phyloP scores from a whole-genome alignment of 1,284 basidiomycete species.

The Ganoderma lucidum region DNA sequence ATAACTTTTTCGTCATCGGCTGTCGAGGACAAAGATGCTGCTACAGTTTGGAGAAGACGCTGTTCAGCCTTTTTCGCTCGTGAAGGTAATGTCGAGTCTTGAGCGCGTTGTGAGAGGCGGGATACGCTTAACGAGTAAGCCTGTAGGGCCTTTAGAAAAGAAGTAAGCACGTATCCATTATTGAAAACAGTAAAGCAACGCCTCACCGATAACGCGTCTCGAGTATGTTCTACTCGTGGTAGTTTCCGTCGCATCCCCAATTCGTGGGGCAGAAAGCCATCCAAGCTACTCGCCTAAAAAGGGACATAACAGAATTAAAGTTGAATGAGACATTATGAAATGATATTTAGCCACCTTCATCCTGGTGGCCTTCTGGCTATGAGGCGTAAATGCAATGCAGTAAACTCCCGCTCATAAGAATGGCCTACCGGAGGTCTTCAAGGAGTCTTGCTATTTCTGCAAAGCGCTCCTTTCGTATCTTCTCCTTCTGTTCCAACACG shows the following conservation, averaged over 20 bases:
- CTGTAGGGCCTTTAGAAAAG: slow-evolving; percentile 25
- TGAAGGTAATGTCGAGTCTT: not conserved
- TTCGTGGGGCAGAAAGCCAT: not conserved
- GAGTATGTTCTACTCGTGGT: slow-evolving; percentile 23
- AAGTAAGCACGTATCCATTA: not conserved
- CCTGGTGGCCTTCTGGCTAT: not conserved
- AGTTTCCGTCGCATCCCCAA: not conserved
- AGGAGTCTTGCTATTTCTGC: slow-evolving; percentile 21
- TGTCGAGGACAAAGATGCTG: slow-evolving; percentile 3
- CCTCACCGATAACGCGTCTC: slow-evolving; percentile 29
- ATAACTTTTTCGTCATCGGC: slow-evolving; percentile 17
- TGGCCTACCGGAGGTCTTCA: slow-evolving; percentile 21
- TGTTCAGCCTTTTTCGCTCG: slow-evolving; percentile 11
- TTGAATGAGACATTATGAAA: not conserved
- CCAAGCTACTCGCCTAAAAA: not conserved
- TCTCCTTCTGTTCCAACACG: slow-evolving; percentile 31
- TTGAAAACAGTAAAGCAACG: not conserved
- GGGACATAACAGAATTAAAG: not conserved
- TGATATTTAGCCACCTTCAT: not conserved
- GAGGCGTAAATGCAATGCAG: not conserved
- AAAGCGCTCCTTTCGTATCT: slow-evolving; percentile 24
- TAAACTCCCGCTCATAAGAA: not conserved
- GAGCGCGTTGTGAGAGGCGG: slow-evolving; percentile 8
- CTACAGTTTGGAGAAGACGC: slow-evolving; percentile 23
- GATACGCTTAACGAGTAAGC: slow-evolving; percentile 27